Evolutionary conservation across 139 green algal species (phyloP).

Genomic region (Picochlorum sp.): DNA sequence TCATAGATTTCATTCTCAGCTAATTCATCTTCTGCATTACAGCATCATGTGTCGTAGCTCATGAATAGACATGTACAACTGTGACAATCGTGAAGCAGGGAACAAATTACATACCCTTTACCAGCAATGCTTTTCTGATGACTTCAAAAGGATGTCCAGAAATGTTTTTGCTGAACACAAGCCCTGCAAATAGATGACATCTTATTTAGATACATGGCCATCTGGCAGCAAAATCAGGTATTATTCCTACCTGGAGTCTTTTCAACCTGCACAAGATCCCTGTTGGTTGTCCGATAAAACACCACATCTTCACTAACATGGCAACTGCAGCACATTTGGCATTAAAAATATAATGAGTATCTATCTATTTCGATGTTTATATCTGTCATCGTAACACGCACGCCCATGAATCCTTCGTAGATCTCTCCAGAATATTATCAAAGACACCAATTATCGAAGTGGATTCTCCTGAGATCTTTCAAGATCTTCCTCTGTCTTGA

Average conservation of each 20-base stretch:
- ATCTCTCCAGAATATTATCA: not conserved
- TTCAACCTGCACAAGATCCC: not conserved
- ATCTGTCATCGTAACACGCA: not conserved
- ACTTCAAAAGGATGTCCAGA: not conserved
- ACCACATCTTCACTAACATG: not conserved
- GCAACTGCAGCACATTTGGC: not conserved
- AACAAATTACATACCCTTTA: no score
- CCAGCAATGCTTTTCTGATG: not conserved
- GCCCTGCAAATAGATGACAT: not conserved
- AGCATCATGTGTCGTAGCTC: no score
- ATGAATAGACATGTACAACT: no score
- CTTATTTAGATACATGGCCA: not conserved
- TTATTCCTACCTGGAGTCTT: not conserved
- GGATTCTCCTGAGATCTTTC: not conserved
- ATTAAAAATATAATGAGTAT: not conserved
- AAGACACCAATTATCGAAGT: not conserved
- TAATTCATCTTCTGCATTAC: not conserved
- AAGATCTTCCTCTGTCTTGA: not conserved
- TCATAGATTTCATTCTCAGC: not conserved
- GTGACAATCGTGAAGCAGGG: no score
- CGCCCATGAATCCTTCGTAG: not conserved
- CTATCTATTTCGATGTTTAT: not conserved
- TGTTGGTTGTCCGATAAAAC: not conserved
- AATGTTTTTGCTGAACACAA: slow-evolving; percentile 3
- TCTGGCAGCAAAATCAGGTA: not conserved